Conservation (phyloP, 2,329 filamentous ascomycete genomes). For the Colletotrichum kahawae region DNA sequence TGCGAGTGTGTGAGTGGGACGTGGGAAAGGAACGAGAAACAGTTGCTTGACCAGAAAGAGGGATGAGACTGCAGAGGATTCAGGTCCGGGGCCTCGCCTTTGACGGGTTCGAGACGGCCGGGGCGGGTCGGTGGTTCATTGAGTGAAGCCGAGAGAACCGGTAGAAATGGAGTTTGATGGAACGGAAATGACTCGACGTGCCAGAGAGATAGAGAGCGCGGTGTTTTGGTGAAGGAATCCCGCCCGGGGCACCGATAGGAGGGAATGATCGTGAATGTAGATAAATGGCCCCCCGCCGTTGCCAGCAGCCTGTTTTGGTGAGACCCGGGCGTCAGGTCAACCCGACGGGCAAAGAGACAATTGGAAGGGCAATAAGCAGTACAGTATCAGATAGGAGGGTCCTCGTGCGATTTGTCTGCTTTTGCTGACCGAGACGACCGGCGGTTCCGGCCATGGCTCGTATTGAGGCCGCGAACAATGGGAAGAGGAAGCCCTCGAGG, state of each 20-base stretch:
- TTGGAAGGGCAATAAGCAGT: background rate
- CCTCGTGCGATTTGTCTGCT: background rate
- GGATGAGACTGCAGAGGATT: background rate
- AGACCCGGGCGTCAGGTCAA: background rate
- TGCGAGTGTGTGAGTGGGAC: background rate
- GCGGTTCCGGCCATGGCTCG: background rate
- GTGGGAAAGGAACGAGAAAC: background rate
- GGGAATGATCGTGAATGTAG: background rate
- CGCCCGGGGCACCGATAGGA: background rate
- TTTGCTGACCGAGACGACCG: slow-evolving; percentile 8
- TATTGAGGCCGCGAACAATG: background rate
- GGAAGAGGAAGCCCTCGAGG: background rate
- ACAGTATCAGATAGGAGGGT: background rate
- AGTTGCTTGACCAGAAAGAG: background rate
- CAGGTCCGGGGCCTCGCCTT: background rate
- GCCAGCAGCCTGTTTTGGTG: background rate
- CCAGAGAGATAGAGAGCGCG: background rate
- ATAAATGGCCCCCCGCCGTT: background rate
- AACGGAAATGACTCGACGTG: slow-evolving; percentile 17
- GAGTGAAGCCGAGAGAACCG: background rate
- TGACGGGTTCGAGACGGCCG: background rate
- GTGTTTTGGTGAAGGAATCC: background rate
- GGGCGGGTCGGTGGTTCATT: background rate
- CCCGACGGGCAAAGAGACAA: background rate
- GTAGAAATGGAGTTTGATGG: slow-evolving; percentile 16